Percentiles rank a stretch among this genome's conserved stretches.
Evolutionary conservation across 345 rosid genomes (phyloP).

Genomic region (Pistacia atlantica): DNA sequence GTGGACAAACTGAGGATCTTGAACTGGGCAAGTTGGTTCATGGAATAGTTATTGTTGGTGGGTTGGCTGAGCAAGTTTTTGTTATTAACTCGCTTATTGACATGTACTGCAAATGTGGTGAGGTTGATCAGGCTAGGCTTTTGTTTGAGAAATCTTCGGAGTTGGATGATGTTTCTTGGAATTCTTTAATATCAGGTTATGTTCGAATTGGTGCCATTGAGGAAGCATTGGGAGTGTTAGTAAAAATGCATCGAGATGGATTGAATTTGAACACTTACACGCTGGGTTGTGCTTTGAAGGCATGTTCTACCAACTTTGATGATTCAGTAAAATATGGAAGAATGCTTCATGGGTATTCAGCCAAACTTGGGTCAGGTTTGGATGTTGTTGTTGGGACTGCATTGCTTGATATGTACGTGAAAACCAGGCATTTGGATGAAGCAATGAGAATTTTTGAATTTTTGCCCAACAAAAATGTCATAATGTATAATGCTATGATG

Average conservation of each 20-base stretch:
- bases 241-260: slow-evolving; percentile 45
- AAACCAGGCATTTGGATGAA: slow-evolving; percentile 39
- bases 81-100: slow-evolving; percentile 41
- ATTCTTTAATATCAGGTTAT: slow-evolving; percentile 53
- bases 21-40: slow-evolving; percentile 42
- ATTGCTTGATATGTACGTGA: slow-evolving; percentile 57
- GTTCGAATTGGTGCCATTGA: slow-evolving; percentile 38
- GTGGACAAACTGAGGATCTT: slow-evolving; percentile 44
- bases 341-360: slow-evolving; percentile 43
- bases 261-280: slow-evolving; percentile 36
- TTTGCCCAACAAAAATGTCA: slow-evolving; percentile 47
- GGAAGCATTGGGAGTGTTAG: slow-evolving; percentile 40
- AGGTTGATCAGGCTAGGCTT: slow-evolving; percentile 41
- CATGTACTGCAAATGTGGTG: slow-evolving; percentile 51
- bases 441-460: slow-evolving; percentile 33
- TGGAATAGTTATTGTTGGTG: slow-evolving; percentile 42
- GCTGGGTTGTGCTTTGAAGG: slow-evolving; percentile 51
- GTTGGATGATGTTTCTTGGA: slow-evolving; percentile 52
- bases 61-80: slow-evolving; percentile 30
- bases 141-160: slow-evolving; percentile 42
- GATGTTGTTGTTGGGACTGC: slow-evolving; percentile 54
- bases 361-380: slow-evolving; percentile 42
- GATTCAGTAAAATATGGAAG: slow-evolving; percentile 33
- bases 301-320: slow-evolving; percentile 36
- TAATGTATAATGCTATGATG: slow-evolving; percentile 57